Evolutionary conservation across 106 monocot species (phyloP), one percentile per base, ranked within the genome.

Genomic region (Dioscorea dumetorum): DNA sequence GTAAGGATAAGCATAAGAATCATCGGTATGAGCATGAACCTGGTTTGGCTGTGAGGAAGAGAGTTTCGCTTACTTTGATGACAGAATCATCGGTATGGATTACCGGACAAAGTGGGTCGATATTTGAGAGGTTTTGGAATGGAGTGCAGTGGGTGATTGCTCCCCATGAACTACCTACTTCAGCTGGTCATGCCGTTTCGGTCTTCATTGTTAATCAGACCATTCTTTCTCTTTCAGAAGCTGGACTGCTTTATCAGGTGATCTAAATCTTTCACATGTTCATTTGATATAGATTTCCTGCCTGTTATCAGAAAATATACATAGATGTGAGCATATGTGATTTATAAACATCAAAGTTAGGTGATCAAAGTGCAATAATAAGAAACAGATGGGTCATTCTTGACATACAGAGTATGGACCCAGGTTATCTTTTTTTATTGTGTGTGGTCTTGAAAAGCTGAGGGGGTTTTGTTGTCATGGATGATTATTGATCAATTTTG

Each of bases 111-210:
- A 91, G 94, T 62, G 94, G 94, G 41, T 81, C 80, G 4, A 85
- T 95, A n/a, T 95, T 85, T 65, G 94, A 95, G 75, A 91, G 94
- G 63, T 95, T 95, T 70, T 95, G 94, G 94, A 95, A 95, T 71
- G 94, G 91, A 16, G 77, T 88, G 48, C 71, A 79, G 61, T 95
- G 94, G 94, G 88, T 95, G 28, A 72, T 91, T 85, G 94, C 90
- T 72, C 91, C 91, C 12, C 94, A 88, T 73, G 88, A 95, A 34
- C 63, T 95, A 5, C 91, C 90, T 48, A 24, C 50, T 70, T 60
- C 76, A 24, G 83, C 80, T 54, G 87, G 94, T 8, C 49, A 21
- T 49, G 94, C 88, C 11, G 63, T 81, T 32, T 83, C 87, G 4
- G 76, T 85, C 65, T 91, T 84, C 61, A 76, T 88, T 8, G 64